Evolutionary conservation across 768 basidiomycete genomes (phyloP), one percentile per base, ranked within the genome.

Genomic region (Lepiota brunneoincarnata): DNA sequence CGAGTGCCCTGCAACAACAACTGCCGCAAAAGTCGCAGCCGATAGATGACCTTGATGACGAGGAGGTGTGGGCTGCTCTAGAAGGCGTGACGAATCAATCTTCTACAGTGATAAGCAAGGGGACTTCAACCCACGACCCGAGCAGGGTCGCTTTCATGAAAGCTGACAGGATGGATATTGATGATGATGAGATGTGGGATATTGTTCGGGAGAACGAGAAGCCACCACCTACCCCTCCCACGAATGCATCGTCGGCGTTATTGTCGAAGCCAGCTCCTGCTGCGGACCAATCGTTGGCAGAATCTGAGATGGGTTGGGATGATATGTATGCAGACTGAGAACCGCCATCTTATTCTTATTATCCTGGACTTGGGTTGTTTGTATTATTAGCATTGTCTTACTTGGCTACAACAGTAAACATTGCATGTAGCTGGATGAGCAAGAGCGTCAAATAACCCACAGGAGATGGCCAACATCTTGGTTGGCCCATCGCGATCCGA

Each of bases 131-230:
- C 41, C 42, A 56, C 36, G 40, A 18, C n/a, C 38, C 21, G 17
- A 36, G 53, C 17, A 75, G 76, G 24, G 78, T 79, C 34, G 21
- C 7, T 31, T 31, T 10, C 7, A 31, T 10, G 11, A n/a, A 28
- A 24, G 31, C 28, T 14, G 38, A 36, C 39, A 45, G 24, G 53
- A 54, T 48, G 53, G 53, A 54, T 48, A 35, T 54, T 21, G 53
- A 54, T 26, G 85, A 87, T 48, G 83, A 87, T 38, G 88, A 89
- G 5, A 80, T 90, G 78, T 91, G 91, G 84, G 79, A 84, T 58
- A 74, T 86, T 38, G 69, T 89, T 49, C 63, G 77, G 37, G 82
- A 88, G 63, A 68, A 83, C 31, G 84, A 82, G 55, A 46, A 65
- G 38, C 63, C 68, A 11, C 53, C 64, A 4, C 63, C 63, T 14